Percentiles rank a stretch among this genome's conserved stretches.
These are phyloP conservation scores for Rhododendron simsii DNA, from an alignment of 148 eudicot genomes.

Conservation along the genomic window DNA sequence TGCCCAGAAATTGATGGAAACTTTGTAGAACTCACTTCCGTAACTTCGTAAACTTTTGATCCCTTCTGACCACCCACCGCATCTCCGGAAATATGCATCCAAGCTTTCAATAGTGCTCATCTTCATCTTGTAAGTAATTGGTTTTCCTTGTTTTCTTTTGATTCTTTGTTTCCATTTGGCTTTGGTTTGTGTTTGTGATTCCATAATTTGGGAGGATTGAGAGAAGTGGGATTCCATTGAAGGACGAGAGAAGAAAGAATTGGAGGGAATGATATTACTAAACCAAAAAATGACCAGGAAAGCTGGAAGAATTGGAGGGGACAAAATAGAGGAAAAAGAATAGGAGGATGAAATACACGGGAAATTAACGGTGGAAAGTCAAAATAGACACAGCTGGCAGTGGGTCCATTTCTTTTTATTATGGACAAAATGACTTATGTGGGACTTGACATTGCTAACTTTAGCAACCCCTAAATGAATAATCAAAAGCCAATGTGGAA, in stretches of 20 bases:
- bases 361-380: too few relatives aligned
- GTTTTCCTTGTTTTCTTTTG: background rate
- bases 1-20: too few relatives aligned
- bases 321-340: too few relatives aligned
- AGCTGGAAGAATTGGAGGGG: too few relatives aligned
- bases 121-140: background rate
- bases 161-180: background rate
- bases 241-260: background rate
- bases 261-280: background rate
- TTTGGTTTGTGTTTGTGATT: background rate
- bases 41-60: too few relatives aligned
- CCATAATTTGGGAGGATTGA: background rate
- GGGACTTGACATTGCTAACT: background rate
- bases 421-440: background rate
- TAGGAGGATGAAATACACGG: background rate
- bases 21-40: too few relatives aligned
- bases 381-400: background rate
- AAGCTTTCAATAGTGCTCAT: too few relatives aligned
- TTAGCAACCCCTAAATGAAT: background rate
- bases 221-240: background rate
- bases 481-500: background rate
- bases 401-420: background rate
- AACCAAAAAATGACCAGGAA: too few relatives aligned
- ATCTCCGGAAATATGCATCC: too few relatives aligned
- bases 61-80: too few relatives aligned